A percentile compares a stretch with the other conserved stretches of the same genome.
Conservation (phyloP, 2,329 filamentous ascomycete species). For the Calonectria naviculata region DNA sequence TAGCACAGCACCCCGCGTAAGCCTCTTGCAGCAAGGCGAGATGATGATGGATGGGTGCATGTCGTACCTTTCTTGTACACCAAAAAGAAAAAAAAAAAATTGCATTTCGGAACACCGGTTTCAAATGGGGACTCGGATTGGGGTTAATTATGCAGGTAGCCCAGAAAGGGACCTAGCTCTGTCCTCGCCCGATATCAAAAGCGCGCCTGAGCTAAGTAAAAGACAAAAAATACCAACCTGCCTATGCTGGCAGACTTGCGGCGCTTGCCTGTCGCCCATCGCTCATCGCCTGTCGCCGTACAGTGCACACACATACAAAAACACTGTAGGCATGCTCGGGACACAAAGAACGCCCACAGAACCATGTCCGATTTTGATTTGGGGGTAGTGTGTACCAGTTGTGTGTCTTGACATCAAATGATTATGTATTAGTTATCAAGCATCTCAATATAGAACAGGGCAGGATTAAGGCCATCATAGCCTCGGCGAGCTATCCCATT, state of each 20-base stretch:
- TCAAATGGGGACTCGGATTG: background rate
- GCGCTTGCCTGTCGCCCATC: background rate
- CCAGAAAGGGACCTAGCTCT: slow-evolving; percentile 1
- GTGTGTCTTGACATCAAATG: background rate
- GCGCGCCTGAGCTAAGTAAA: background rate
- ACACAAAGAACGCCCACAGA: background rate
- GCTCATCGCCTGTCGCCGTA: background rate
- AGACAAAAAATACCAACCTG: slow-evolving; percentile 9
- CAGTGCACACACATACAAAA: background rate
- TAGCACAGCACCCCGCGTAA: slow-evolving; percentile 5
- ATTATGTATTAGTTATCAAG: background rate
- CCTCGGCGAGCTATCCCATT: slow-evolving; percentile 2
- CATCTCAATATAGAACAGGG: background rate
- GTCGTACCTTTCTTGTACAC: background rate
- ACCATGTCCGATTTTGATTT: background rate
- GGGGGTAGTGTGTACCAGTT: no score
- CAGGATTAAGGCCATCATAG: background rate
- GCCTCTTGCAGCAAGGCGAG: slow-evolving; percentile 15
- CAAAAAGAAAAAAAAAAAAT: background rate
- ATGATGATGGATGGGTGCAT: slow-evolving; percentile 11
- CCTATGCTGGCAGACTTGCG: background rate
- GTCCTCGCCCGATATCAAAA: background rate
- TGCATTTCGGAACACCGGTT: slow-evolving; percentile 1
- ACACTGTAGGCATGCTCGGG: background rate
- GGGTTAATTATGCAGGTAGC: slow-evolving; percentile 1